phyloP scores from a whole-genome alignment of 2,329 filamentous ascomycete species.

The Monosporascus cannonballus region DNA sequence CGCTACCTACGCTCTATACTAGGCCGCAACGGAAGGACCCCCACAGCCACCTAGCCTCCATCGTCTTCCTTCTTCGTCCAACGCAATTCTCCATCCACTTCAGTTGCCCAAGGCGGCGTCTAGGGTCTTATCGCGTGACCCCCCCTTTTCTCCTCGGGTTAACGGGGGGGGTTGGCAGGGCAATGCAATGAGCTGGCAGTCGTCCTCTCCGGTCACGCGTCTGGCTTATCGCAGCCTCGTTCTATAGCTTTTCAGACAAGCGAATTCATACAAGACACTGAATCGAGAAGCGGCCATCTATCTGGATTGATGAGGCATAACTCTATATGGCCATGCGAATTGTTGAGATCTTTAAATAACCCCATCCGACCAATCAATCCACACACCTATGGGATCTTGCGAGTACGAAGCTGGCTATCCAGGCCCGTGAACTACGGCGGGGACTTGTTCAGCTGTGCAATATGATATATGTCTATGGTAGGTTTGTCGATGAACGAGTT shows the following conservation, averaged over 20 bases:
- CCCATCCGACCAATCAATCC: neutral
- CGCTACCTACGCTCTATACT: neutral
- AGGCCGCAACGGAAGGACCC: neutral
- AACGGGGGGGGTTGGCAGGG: neutral
- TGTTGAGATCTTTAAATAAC: neutral
- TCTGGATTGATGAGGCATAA: neutral
- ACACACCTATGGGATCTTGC: too few species aligned
- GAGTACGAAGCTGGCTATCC: too few species aligned
- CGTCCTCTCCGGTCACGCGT: neutral
- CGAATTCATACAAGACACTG: neutral
- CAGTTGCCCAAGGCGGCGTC: neutral
- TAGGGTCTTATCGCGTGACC: neutral
- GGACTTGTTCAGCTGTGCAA: neutral
- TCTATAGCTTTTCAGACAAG: neutral
- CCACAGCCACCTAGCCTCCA: neutral
- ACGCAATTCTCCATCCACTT: neutral
- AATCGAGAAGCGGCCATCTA: neutral
- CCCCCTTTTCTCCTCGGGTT: neutral
- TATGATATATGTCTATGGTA: neutral
- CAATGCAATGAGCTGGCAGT: neutral
- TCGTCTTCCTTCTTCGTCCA: neutral
- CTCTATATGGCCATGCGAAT: neutral
- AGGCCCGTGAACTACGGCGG: neutral
- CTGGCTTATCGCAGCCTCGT: neutral
- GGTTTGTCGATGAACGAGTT: too few species aligned